A percentile compares a stretch with the other conserved stretches of the same genome.
Evolutionary conservation across 129 eudicot species (phyloP).

Genomic region (Helianthus tuberosus): DNA sequence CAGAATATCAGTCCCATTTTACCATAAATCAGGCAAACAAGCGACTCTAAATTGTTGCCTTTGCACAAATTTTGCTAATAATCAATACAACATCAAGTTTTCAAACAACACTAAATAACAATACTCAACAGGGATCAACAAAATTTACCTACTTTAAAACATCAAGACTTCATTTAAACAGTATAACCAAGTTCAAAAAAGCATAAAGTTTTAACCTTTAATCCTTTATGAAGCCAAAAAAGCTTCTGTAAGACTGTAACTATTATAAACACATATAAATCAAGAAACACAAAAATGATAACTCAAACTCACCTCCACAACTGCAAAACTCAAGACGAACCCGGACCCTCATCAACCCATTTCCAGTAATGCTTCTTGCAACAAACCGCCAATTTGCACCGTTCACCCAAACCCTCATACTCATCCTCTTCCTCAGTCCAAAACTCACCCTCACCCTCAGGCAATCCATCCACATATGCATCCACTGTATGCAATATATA

Average conservation of each 20-base stretch:
- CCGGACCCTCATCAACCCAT: slow-evolving; percentile 67
- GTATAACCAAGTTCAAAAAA: slow-evolving; percentile 16
- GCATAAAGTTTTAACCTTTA: slow-evolving; percentile 12
- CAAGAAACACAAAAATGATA: slow-evolving; percentile 21
- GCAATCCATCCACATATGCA: no score
- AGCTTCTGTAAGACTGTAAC: neutral
- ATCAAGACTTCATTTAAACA: neutral
- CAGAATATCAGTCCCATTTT: no score
- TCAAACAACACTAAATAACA: no score
- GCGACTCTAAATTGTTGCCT: no score
- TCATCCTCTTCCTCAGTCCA: slow-evolving; percentile 71
- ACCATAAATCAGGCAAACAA: no score
- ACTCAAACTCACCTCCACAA: slow-evolving; percentile 41
- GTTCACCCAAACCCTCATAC: slow-evolving; percentile 39
- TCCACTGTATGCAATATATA: no score
- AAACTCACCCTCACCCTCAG: slow-evolving; percentile 73
- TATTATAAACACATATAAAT: slow-evolving; percentile 15
- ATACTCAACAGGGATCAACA: no score
- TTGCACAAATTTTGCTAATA: no score
- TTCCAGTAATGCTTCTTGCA: slow-evolving; percentile 91
- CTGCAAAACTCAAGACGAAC: slow-evolving; percentile 14
- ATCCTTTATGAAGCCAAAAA: no score
- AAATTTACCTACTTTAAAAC: neutral
- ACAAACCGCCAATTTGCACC: slow-evolving; percentile 53
- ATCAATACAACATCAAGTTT: no score